Evolutionary conservation across 2,329 filamentous ascomycete genomes (phyloP).

Genomic region (Parascedosporium putredinis): DNA sequence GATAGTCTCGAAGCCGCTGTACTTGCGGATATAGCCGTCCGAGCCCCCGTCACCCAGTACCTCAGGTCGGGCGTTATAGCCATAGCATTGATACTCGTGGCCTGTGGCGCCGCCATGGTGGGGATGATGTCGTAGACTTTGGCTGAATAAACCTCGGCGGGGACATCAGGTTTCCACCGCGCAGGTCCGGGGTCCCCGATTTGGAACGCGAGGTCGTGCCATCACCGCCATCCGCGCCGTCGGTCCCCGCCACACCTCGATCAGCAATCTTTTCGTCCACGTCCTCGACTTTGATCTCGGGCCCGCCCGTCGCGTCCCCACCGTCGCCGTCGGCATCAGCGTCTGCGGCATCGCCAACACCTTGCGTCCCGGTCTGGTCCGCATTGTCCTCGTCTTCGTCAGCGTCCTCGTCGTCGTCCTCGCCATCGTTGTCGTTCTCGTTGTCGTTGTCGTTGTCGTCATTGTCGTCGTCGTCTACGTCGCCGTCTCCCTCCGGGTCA

Average conservation of each 20-base stretch:
- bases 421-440: constrained; percentile 26
- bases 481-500: constrained; percentile 22
- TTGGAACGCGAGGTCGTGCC: constrained; percentile 11
- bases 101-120: constrained; percentile 91
- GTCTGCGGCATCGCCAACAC: constrained; percentile 33
- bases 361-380: constrained; percentile 26
- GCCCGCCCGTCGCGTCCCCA: constrained; percentile 7
- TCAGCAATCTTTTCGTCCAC: constrained; percentile 6
- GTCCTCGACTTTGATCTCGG: constrained; percentile 12
- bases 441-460: constrained; percentile 24
- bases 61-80: constrained; percentile 87
- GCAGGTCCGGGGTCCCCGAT: constrained; percentile 3
- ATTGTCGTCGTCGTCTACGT: constrained; percentile 27
- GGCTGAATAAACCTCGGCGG: constrained; percentile 68
- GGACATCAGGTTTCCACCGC: constrained; percentile 9
- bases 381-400: constrained; percentile 24
- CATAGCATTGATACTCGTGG: constrained; percentile 89
- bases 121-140: constrained; percentile 87
- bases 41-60: constrained; percentile 92
- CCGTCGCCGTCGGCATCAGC: no score
- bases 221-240: background rate
- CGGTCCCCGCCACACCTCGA: background rate
- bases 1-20: constrained; percentile 88
- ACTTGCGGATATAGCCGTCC: constrained; percentile 94
- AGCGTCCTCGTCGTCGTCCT: constrained; percentile 15